Conservation (phyloP, 345 rosid genomes). For the Anacardium occidentale region DNA sequence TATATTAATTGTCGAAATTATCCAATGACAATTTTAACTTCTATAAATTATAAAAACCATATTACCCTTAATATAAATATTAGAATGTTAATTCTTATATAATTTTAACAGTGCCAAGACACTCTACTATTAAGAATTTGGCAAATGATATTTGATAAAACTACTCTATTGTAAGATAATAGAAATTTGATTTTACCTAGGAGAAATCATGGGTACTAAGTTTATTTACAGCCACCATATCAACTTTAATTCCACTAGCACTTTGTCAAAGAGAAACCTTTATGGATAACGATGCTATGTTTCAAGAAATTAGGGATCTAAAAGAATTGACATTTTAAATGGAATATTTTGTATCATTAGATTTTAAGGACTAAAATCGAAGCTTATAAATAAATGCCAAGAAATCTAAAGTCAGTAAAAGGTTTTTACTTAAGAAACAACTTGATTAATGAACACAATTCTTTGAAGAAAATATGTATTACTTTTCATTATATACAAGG, state of each 20-base stretch:
- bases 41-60: no score
- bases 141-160: slow-evolving; percentile 38
- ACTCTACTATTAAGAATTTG: not conserved
- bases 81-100: no score
- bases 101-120: no score
- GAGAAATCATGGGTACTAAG: slow-evolving; percentile 78
- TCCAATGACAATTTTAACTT: no score
- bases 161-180: slow-evolving; percentile 22
- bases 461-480: no score
- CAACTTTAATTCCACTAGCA: slow-evolving; percentile 79
- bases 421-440: not conserved
- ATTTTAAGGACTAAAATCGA: not conserved
- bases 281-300: slow-evolving; percentile 19
- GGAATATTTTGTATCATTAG: not conserved
- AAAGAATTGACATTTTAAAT: not conserved
- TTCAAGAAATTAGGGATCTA: not conserved
- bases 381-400: not conserved
- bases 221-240: slow-evolving; percentile 97
- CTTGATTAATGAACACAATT: no score
- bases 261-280: slow-evolving; percentile 91
- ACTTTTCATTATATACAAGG: no score
- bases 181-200: slow-evolving; percentile 51
- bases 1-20: no score
- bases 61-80: no score
- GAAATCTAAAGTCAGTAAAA: not conserved